Percentiles rank a stretch among this genome's conserved stretches.
Conservation (phyloP, 2,329 filamentous ascomycete species). For the Xenosphaeropsis pyriputrescens region DNA sequence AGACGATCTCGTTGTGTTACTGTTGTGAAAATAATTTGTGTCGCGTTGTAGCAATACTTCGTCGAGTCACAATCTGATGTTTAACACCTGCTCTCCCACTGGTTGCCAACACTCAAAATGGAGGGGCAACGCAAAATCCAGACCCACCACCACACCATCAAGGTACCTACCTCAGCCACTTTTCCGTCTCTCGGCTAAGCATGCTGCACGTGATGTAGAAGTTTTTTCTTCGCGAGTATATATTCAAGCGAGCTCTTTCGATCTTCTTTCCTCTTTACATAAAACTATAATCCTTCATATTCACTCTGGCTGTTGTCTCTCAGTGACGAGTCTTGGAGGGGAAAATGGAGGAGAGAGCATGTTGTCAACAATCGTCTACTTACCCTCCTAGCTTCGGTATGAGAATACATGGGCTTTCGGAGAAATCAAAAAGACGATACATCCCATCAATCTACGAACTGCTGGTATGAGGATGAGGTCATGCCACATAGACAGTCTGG, state of each 20-base stretch:
- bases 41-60: slow-evolving; percentile 1
- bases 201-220: background rate
- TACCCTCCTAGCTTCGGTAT: slow-evolving; percentile 38
- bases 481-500: background rate
- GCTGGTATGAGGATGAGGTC: background rate
- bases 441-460: slow-evolving; percentile 3
- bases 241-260: background rate
- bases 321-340: slow-evolving; percentile 49
- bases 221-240: slow-evolving; percentile 1
- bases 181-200: too few species aligned
- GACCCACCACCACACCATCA: slow-evolving; percentile 1
- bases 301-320: slow-evolving; percentile 47
- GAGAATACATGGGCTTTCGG: slow-evolving; percentile 18
- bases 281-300: slow-evolving; percentile 42
- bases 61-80: too few species aligned
- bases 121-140: too few species aligned
- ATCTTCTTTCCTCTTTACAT: slow-evolving; percentile 22
- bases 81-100: too few species aligned
- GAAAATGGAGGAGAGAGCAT: slow-evolving; percentile 53
- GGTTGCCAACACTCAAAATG: too few species aligned
- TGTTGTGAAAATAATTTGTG: slow-evolving; percentile 2
- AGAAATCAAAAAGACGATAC: slow-evolving; percentile 16
- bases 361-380: slow-evolving; percentile 30
- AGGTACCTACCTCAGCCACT: background rate
- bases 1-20: background rate